Percentiles rank a stretch among this genome's conserved stretches.
These are phyloP conservation scores for Emergomyces africanus DNA, from an alignment of 2,329 filamentous ascomycete species.

Conservation along the genomic window DNA sequence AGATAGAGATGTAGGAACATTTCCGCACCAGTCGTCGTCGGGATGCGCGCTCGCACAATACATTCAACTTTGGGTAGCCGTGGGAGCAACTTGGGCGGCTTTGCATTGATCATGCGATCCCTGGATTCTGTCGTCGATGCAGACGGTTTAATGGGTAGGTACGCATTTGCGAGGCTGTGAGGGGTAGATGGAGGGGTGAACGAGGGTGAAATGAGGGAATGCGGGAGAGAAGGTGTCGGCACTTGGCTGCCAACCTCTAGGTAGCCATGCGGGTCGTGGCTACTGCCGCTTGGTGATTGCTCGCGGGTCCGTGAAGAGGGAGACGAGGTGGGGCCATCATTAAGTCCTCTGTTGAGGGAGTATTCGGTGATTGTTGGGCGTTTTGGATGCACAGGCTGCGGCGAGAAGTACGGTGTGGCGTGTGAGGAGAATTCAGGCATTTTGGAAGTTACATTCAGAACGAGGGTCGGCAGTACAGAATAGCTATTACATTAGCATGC, in stretches of 20 bases:
- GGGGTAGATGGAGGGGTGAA: constrained; percentile 35
- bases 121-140: constrained; percentile 13
- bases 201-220: constrained; percentile 41
- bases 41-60: constrained; percentile 86
- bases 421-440: constrained; percentile 47
- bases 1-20: constrained; percentile 96
- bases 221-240: constrained; percentile 35
- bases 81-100: constrained; percentile 59
- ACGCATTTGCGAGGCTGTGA: constrained; percentile 21
- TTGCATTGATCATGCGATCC: constrained; percentile 27
- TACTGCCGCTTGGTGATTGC: neutral
- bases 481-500: neutral
- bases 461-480: constrained; percentile 1
- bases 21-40: constrained; percentile 79
- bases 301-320: neutral
- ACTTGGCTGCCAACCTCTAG: constrained; percentile 14
- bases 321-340: neutral
- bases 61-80: constrained; percentile 78
- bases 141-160: constrained; percentile 17
- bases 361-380: constrained; percentile 12
- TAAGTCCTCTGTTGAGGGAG: constrained; percentile 10
- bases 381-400: constrained; percentile 20
- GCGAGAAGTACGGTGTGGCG: constrained; percentile 37
- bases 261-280: constrained; percentile 9
- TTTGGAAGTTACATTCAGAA: constrained; percentile 12